Evolutionary conservation across 805 yeast species (phyloP), one percentile per base, ranked within the genome.

Genomic region (Tetrapisispora fleetii): DNA sequence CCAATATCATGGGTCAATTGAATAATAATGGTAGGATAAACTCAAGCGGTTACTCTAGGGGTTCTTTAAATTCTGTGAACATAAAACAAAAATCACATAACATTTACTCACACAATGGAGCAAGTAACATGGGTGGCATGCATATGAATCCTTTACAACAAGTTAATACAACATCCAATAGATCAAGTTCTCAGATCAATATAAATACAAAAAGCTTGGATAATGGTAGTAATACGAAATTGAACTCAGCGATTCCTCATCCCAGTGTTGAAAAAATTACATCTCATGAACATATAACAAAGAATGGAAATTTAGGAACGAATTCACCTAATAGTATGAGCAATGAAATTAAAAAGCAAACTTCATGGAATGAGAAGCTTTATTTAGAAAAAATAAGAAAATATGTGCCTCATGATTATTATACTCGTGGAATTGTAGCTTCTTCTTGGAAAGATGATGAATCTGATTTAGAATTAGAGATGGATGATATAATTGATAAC

Each of bases 361-460:
- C 66, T 44, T 60, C 63, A 1, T 51, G 80, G 3, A 90, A 84
- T 57, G 93, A 85, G 59, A 74, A 74, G 56, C 76, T 80, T 0
- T 85, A 85, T 56, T 63, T 85, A 49, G 77, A 75, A 49, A 78
- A 78, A 58, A 76, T 85, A 58, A 74, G 76, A 50, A 80, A 80
- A 53, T 81, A 78, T 52, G 67, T 72, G 37, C 75, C 71, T 3
- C 87, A 84, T 62, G 93, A 85, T 56, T 83, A 83, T 61, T 81
- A 83, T 58, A 81, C 86, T 13, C 79, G 79, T 54, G 86, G 83
- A 4, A 77, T 81, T 39, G 69, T 78, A 0, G 65, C 71, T 2
- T 50, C 62, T 3, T 45, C 56, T 0, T 48, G 49, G 18, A 54
- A 57, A 14, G 73, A 68, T n/a, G 63, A 65, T 5, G 68, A 66